phyloP scores from a whole-genome alignment of 441 rosid species.

The Jatropha multifida region DNA sequence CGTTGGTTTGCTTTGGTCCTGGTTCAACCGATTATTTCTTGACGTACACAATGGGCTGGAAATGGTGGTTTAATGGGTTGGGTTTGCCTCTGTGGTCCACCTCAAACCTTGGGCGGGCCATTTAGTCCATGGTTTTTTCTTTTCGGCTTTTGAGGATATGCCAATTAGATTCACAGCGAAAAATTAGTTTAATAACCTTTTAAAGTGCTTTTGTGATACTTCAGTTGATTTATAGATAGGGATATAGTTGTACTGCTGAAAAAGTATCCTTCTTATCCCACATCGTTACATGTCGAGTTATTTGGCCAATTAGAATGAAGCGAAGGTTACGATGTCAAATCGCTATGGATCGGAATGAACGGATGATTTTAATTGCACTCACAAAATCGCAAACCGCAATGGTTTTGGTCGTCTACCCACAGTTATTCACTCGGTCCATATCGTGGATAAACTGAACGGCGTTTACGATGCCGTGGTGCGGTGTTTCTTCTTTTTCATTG shows the following conservation, averaged over 20 bases:
- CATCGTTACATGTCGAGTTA: too few species aligned
- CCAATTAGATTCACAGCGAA: too few species aligned
- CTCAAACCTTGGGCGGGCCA: conserved; percentile 12
- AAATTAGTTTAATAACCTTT: too few species aligned
- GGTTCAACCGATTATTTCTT: conserved; percentile 1
- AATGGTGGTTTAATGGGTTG: background rate
- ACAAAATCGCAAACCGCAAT: background rate
- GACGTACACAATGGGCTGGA: conserved; percentile 16
- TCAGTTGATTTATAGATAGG: too few species aligned
- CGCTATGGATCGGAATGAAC: background rate
- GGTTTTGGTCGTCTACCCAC: background rate
- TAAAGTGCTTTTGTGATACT: too few species aligned
- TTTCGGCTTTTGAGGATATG: too few species aligned
- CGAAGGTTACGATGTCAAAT: fast-evolving
- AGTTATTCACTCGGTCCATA: background rate
- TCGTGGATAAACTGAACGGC: conserved; percentile 23
- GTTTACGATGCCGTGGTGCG: conserved; percentile 22
- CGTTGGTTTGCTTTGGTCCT: background rate
- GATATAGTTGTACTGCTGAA: too few species aligned
- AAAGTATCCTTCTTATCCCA: background rate
- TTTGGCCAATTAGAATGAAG: too few species aligned
- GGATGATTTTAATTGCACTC: background rate
- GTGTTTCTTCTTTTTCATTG: background rate
- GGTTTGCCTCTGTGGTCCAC: background rate
- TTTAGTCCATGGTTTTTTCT: background rate